These are phyloP conservation scores for Licmophora abbreviata DNA, from an alignment of 108 stramenopile genomes.

Conservation along the genomic window DNA sequence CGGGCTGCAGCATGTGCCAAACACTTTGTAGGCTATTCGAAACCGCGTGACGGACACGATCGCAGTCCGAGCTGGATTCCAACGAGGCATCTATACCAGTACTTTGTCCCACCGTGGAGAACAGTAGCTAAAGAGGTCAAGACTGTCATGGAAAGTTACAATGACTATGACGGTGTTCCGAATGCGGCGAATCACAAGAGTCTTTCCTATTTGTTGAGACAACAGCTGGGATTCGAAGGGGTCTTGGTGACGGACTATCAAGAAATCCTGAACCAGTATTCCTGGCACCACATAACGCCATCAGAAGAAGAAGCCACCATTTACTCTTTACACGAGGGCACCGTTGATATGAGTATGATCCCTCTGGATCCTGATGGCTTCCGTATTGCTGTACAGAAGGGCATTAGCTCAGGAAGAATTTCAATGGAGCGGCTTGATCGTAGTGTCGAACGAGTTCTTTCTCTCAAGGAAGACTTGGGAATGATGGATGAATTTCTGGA, in stretches of 20 bases:
- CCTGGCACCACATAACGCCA: constrained; percentile 46
- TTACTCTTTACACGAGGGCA: constrained; percentile 48
- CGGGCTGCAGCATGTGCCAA: constrained; percentile 79
- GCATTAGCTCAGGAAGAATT: constrained; percentile 13
- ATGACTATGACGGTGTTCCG: constrained; percentile 61
- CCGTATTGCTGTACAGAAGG: constrained; percentile 15
- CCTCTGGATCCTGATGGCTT: constrained; percentile 38
- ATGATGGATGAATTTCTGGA: constrained; percentile 54
- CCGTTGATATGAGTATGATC: constrained; percentile 81
- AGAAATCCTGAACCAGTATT: constrained; percentile 63
- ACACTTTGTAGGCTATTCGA: constrained; percentile 69
- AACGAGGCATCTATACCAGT: constrained; percentile 62
- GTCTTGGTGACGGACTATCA: constrained; percentile 81
- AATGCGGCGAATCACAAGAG: constrained; percentile 40
- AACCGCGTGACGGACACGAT: constrained; percentile 68
- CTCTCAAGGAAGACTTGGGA: constrained; percentile 58
- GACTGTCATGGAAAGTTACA: constrained; percentile 79
- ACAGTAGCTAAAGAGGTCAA: constrained; percentile 31
- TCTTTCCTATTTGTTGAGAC: constrained; percentile 44
- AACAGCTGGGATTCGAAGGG: constrained; percentile 55
- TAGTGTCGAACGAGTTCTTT: constrained; percentile 44
- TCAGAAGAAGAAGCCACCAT: constrained; percentile 29
- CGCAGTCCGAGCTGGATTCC: constrained; percentile 64
- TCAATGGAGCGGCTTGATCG: constrained; percentile 30
- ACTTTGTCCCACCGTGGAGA: constrained; percentile 72